A percentile compares a stretch with the other conserved stretches of the same genome.
phyloP scores from a whole-genome alignment of 176 grass and related monocot species.

The Triticum timopheevii region DNA sequence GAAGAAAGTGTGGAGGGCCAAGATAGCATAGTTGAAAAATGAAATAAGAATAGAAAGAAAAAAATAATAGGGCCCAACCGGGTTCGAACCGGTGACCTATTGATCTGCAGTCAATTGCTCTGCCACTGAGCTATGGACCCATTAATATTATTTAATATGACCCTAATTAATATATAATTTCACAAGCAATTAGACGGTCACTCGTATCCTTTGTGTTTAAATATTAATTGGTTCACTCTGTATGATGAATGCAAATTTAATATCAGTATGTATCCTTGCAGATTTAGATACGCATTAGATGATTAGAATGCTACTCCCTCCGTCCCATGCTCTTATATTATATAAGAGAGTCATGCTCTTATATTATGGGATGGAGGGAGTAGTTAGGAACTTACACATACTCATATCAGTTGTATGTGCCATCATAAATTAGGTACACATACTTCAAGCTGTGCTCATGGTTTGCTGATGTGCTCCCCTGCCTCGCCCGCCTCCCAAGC shows the following conservation, averaged over 20 bases:
- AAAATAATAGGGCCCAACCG: conserved; percentile 59
- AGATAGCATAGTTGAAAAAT: not conserved
- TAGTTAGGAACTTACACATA: not conserved
- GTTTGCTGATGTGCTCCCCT: conserved; percentile 2
- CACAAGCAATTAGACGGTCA: too few relatives aligned
- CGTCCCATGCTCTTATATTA: too few relatives aligned
- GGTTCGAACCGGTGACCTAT: conserved; percentile 99
- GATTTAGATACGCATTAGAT: too few relatives aligned
- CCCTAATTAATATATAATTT: too few relatives aligned
- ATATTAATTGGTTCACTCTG: too few relatives aligned
- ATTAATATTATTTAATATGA: not conserved
- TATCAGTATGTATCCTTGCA: too few relatives aligned
- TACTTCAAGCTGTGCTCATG: not conserved
- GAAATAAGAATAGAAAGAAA: not conserved
- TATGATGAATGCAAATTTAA: too few relatives aligned
- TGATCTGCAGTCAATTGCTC: conserved; percentile 97
- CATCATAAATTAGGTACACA: not conserved
- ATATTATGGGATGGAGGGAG: too few relatives aligned
- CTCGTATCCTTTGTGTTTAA: too few relatives aligned
- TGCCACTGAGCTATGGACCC: conserved; percentile 96
- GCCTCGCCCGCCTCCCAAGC: conserved; percentile 56
- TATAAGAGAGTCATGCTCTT: too few relatives aligned
- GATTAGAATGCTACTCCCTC: too few relatives aligned
- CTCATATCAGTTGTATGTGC: not conserved
- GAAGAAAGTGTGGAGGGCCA: too few relatives aligned